Base-by-base conservation (phyloP, 2,329 filamentous ascomycete species). In the Lachnum nothofagi region DNA sequence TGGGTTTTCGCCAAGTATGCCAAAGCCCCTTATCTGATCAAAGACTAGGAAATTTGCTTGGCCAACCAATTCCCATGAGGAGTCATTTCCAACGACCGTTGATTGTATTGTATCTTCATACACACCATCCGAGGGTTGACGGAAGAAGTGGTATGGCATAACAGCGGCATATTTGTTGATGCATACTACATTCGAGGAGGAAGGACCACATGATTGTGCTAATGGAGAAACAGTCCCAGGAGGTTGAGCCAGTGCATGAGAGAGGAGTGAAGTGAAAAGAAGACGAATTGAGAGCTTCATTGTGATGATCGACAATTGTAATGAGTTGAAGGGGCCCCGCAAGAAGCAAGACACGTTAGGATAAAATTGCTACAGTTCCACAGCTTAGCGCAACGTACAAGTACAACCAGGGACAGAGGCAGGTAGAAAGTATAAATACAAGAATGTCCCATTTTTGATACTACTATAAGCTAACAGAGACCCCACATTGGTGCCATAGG, bases 31-130 rank as follows among this genome's bases (percentile, higher is more conserved):
- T 44, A 62, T 45, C 19, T 51, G 33, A 48, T 71, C 65, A 44
- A 68, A 71, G 20, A 72, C 64, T 9, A 71, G 46, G 46, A 70
- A 70, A 46, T 64, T 55, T 7, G 65, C 68, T n/a, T 56, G 51
- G 35, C 53, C 57, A n/a, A 69, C 59, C 9, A 65, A 58, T 16
- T 51, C 44, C 22, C 66, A 65, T 1, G 57, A 62, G 16, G 63
- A 60, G 34, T 27, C 25, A 27, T 27, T 27, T 12, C 25, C 25
- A 6, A 27, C 25, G 12, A 27, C 25, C 12, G 25, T 27, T 6
- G 25, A 27, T 12, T 12, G 6, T 6, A 27, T 27, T 6, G 25
- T 27, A 17, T 60, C 54, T 14, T 60, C 51, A 14, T 46, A 52
- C 12, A 54, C 56, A 34, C 56, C 62, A 17, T 57, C 49, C 9